These are phyloP conservation scores for Mortierella sp. DNA, from an alignment of 371 early-diverging fungal genomes.

Conservation along the genomic window DNA sequence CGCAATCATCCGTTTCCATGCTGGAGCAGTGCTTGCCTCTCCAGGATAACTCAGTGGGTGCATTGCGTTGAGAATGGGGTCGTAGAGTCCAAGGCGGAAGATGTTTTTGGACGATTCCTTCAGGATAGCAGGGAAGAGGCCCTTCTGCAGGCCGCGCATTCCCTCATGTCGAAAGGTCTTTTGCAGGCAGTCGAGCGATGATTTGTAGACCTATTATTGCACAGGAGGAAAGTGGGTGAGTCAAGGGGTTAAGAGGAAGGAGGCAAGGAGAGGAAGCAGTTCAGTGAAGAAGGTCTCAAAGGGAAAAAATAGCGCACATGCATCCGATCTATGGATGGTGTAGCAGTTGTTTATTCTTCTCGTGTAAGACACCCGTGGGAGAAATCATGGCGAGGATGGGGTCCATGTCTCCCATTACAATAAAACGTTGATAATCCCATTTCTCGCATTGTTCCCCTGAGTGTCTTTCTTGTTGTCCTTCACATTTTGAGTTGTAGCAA, in stretches of 20 bases:
- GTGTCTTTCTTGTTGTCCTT: no score
- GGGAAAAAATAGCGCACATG: neutral
- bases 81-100: slow-evolving; percentile 79
- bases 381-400: neutral
- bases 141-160: slow-evolving; percentile 75
- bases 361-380: slow-evolving; percentile 12
- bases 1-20: slow-evolving; percentile 79
- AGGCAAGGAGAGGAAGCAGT: no score
- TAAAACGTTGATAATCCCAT: neutral
- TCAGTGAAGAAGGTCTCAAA: neutral
- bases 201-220: slow-evolving; percentile 66
- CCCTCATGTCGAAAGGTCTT: slow-evolving; percentile 78
- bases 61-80: slow-evolving; percentile 70
- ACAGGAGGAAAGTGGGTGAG: neutral
- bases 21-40: slow-evolving; percentile 63
- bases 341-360: no score
- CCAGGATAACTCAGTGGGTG: slow-evolving; percentile 67
- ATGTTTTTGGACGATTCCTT: slow-evolving; percentile 78
- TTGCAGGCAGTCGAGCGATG: slow-evolving; percentile 70
- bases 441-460: neutral
- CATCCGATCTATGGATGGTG: no score
- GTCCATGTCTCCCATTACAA: neutral
- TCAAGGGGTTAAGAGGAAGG: neutral
- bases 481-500: no score
- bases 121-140: slow-evolving; percentile 75